phyloP scores from a whole-genome alignment of 208 protist species.

The Sergeia podlipaevii region DNA sequence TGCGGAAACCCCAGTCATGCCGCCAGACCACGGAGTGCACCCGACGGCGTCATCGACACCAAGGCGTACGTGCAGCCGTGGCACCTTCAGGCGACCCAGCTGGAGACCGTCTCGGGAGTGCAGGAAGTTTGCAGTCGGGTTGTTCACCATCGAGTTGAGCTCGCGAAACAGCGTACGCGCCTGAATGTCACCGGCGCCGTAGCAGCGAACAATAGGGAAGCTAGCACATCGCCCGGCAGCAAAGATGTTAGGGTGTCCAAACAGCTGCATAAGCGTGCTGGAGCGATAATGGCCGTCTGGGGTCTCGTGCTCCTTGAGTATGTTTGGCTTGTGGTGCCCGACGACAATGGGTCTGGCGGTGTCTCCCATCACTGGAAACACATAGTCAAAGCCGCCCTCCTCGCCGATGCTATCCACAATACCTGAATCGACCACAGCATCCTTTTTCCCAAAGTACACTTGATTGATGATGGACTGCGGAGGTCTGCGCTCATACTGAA shows the following conservation, averaged over 20 bases:
- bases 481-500: constrained; percentile 29
- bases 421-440: constrained; percentile 23
- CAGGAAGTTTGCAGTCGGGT: constrained; percentile 59
- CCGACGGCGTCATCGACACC: constrained; percentile 70
- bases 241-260: constrained; percentile 71
- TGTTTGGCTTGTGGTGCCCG: constrained; percentile 34
- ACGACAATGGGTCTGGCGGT: constrained; percentile 54
- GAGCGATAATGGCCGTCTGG: constrained; percentile 78
- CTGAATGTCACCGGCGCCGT: constrained; percentile 76
- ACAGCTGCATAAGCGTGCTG: constrained; percentile 84
- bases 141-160: constrained; percentile 67
- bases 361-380: constrained; percentile 72
- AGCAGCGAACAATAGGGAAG: constrained; percentile 54
- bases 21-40: constrained; percentile 76
- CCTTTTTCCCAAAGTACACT: constrained; percentile 56
- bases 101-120: constrained; percentile 53
- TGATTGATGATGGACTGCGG: constrained; percentile 77
- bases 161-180: constrained; percentile 68
- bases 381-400: constrained; percentile 74
- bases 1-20: constrained; percentile 53
- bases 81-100: constrained; percentile 51
- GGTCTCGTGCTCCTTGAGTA: constrained; percentile 62
- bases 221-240: constrained; percentile 72
- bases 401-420: constrained; percentile 20
- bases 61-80: constrained; percentile 67